Evolutionary conservation across 1,139 yeast genomes (phyloP).

Genomic region (Diutina ranongensis): DNA sequence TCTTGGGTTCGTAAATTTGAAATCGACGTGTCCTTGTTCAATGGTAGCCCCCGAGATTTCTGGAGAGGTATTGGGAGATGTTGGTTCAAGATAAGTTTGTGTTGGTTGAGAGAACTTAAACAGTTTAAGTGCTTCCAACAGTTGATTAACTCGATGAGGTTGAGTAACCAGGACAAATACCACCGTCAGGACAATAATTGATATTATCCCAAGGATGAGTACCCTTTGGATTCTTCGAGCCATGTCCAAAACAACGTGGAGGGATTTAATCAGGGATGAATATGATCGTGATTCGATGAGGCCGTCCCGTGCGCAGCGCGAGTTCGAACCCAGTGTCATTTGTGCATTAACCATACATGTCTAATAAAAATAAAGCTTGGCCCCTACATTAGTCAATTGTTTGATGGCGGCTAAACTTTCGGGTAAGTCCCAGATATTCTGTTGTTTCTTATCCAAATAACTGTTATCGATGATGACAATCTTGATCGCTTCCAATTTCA

Average conservation of each 20-base stretch:
- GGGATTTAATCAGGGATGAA: neutral
- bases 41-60: constrained; percentile 10
- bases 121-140: neutral
- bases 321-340: neutral
- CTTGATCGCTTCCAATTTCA: constrained; percentile 36
- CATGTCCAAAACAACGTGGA: neutral
- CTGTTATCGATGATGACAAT: constrained; percentile 54
- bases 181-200: neutral
- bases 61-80: neutral
- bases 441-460: constrained; percentile 50
- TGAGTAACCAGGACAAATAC: neutral
- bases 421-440: constrained; percentile 50
- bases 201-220: neutral
- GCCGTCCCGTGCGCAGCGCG: neutral
- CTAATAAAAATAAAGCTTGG: constrained; percentile 40
- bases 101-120: neutral
- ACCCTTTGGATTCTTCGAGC: neutral
- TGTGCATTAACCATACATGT: neutral
- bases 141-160: neutral
- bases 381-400: constrained; percentile 27
- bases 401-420: constrained; percentile 34
- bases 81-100: neutral
- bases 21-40: constrained; percentile 19
- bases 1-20: constrained; percentile 22
- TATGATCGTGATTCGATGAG: neutral